Percentiles rank a stretch among this genome's conserved stretches.
These are phyloP conservation scores for Amphichorda felina DNA, from an alignment of 2,329 filamentous ascomycete species.

Conservation along the genomic window DNA sequence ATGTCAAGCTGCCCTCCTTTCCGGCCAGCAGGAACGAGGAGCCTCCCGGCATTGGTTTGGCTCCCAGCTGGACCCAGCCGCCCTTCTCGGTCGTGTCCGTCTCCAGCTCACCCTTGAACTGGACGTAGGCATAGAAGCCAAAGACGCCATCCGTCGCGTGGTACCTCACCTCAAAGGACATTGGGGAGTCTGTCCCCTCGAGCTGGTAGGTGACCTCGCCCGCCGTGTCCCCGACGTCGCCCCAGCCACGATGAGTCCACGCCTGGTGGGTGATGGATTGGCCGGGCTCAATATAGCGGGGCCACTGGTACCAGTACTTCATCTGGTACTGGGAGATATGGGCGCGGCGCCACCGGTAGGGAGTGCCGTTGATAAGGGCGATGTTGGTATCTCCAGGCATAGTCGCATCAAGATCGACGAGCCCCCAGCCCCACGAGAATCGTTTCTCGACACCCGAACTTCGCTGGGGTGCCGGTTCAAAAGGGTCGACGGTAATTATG, in stretches of 20 bases:
- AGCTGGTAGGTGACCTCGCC: slow-evolving; percentile 17
- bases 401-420: neutral
- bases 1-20: slow-evolving; percentile 15
- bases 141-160: neutral
- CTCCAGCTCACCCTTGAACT: slow-evolving; percentile 11
- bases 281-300: slow-evolving; percentile 14
- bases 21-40: slow-evolving; percentile 14
- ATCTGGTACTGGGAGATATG: slow-evolving; percentile 10
- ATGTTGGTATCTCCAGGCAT: slow-evolving; percentile 7
- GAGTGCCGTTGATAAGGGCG: slow-evolving; percentile 19
- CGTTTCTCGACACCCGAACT: no score
- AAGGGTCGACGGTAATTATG: no score
- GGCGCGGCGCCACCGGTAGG: slow-evolving; percentile 14
- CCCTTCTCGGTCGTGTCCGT: slow-evolving; percentile 5
- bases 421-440: neutral
- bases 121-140: neutral
- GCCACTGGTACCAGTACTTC: slow-evolving; percentile 7
- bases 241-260: neutral
- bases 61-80: neutral
- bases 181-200: slow-evolving; percentile 12
- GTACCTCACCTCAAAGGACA: slow-evolving; percentile 14
- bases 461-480: no score
- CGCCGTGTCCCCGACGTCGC: slow-evolving; percentile 8
- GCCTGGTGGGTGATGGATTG: slow-evolving; percentile 4
- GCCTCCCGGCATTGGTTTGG: neutral